Evolutionary conservation across 1,139 yeast genomes (phyloP).

Genomic region (Saccharomyces hybrid): DNA sequence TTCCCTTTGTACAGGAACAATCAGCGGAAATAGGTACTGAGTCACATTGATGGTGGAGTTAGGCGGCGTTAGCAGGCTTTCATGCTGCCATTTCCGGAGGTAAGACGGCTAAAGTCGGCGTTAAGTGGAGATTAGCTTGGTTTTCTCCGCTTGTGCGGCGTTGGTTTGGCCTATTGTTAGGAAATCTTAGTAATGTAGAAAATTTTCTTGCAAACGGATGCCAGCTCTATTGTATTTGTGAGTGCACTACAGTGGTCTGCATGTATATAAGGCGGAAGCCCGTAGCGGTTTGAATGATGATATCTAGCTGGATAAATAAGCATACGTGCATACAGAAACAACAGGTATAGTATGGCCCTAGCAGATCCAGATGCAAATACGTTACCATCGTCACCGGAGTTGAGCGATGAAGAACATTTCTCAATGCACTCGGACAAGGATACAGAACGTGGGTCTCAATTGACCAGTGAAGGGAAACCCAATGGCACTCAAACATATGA

Average conservation of each 20-base stretch:
- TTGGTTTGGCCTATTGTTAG: neutral
- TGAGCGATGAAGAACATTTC: conserved; percentile 1
- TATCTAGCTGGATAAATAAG: neutral
- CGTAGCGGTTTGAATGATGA: neutral
- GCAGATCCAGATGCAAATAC: neutral
- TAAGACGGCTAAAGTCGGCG: neutral
- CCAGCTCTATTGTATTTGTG: neutral
- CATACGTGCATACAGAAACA: neutral
- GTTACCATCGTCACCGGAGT: neutral
- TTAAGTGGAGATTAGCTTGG: neutral
- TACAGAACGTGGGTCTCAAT: neutral
- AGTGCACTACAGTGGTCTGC: neutral
- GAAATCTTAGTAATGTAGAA: neutral
- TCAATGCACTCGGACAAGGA: neutral
- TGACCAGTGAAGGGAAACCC: neutral
- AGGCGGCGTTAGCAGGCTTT: too few relatives aligned
- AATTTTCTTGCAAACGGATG: neutral
- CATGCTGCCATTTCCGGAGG: neutral
- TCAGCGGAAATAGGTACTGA: too few relatives aligned
- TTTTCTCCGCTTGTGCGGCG: neutral
- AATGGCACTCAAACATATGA: conserved; percentile 14
- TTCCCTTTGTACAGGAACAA: too few relatives aligned
- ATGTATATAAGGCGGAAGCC: neutral
- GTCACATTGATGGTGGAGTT: too few relatives aligned
- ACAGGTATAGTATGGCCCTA: neutral